Evolutionary conservation across 179 eudicot species (phyloP).

Genomic region (Heliamphora pulchella): DNA sequence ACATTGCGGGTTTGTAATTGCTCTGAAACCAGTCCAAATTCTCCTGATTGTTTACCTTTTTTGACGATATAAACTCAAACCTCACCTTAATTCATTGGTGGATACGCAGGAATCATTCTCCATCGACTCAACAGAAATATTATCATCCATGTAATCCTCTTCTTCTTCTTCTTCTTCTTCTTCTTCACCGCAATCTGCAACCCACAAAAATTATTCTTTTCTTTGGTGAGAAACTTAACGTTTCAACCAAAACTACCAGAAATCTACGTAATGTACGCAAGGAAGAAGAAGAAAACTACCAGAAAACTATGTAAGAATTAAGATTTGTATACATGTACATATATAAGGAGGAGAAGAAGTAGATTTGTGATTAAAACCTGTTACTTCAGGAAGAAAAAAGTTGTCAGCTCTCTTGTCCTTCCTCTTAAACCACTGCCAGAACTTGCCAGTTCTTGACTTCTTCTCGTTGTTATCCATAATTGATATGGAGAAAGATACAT

Average conservation of each 20-base stretch:
- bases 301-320: too few species aligned
- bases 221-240: neutral
- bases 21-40: neutral
- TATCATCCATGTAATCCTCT: constrained; percentile 26
- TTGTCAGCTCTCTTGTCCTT: constrained; percentile 43
- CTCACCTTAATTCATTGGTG: constrained; percentile 46
- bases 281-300: neutral
- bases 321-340: too few species aligned
- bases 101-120: constrained; percentile 30
- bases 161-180: constrained; percentile 12
- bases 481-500: constrained; percentile 13
- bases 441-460: constrained; percentile 28
- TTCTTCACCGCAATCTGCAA: constrained; percentile 35
- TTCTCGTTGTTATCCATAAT: constrained; percentile 45
- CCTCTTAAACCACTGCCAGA: constrained; percentile 41
- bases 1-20: neutral
- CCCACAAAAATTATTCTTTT: neutral
- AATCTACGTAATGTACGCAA: neutral
- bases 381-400: constrained; percentile 33
- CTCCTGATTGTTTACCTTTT: neutral
- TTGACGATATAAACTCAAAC: neutral
- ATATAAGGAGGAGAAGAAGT: too few species aligned
- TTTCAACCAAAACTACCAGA: constrained; percentile 5
- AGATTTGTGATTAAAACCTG: constrained; percentile 29
- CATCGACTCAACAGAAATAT: constrained; percentile 21